Conservation (phyloP, 2,329 filamentous ascomycete species). For the Parastagonospora nodorum region DNA sequence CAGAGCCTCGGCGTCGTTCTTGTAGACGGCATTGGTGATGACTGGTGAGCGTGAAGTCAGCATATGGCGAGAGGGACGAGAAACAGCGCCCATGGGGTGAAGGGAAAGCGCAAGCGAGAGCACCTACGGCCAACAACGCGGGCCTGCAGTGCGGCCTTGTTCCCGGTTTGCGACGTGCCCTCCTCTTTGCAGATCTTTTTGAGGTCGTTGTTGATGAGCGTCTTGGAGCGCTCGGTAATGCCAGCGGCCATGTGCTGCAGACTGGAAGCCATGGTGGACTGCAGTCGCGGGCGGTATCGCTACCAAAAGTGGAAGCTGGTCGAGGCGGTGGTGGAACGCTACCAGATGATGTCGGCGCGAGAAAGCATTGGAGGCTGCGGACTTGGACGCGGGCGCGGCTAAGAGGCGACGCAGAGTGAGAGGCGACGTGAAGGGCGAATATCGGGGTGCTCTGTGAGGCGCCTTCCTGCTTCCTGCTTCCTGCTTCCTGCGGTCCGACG, state of each 20-base stretch:
- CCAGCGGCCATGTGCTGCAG: constrained; percentile 48
- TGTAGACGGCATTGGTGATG: constrained; percentile 41
- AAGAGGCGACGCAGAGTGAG: constrained; percentile 9
- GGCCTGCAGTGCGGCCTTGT: constrained; percentile 80
- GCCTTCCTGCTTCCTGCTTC: not conserved
- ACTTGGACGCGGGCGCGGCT: not conserved
- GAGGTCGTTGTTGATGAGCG: constrained; percentile 68
- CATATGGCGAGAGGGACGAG: constrained; percentile 1
- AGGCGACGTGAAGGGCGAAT: constrained; percentile 14
- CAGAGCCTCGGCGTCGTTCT: constrained; percentile 43
- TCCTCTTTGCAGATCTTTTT: constrained; percentile 77
- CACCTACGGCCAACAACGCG: constrained; percentile 79
- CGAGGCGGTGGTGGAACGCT: constrained; percentile 9
- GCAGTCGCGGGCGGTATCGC: constrained; percentile 4
- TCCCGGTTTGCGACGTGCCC: constrained; percentile 71
- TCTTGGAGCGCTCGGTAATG: constrained; percentile 56
- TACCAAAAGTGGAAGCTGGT: constrained; percentile 6
- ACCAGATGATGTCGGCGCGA: constrained; percentile 11
- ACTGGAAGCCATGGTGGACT: constrained; percentile 38
- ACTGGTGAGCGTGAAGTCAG: constrained; percentile 42
- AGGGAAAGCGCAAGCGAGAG: constrained; percentile 9
- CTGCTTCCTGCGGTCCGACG: constrained; percentile 11
- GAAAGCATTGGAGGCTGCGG: constrained; percentile 11
- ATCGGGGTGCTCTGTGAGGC: constrained; percentile 1
- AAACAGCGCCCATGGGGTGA: not conserved